Conservation (phyloP, 1,139 yeast species). For the Torulaspora pretoriensis region DNA sequence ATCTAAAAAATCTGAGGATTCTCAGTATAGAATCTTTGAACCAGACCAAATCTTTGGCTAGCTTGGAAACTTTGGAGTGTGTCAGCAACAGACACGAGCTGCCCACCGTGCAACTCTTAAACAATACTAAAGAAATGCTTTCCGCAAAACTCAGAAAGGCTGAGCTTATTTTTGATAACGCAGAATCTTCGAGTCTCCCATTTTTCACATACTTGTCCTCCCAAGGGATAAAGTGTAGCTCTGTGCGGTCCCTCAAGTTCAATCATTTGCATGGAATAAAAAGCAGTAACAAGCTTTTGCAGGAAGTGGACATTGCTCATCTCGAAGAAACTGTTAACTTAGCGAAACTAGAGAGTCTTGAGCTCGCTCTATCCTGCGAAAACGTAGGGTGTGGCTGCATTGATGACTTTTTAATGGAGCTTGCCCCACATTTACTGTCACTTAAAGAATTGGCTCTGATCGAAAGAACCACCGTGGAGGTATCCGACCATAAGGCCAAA, state of each 20-base stretch:
- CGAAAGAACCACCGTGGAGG: conserved; percentile 41
- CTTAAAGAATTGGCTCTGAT: conserved; percentile 44
- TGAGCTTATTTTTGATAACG: conserved; percentile 30
- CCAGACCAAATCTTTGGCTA: conserved; percentile 11
- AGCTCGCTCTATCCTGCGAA: conserved; percentile 46
- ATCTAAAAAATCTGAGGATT: conserved; percentile 19
- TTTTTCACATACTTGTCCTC: conserved; percentile 34
- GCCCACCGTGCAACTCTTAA: conserved; percentile 8
- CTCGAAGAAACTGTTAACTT: conserved; percentile 35
- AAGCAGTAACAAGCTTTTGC: conserved; percentile 36
- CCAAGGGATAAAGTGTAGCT: conserved; percentile 14
- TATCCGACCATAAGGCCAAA: conserved; percentile 46
- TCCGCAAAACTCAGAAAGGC: conserved; percentile 6
- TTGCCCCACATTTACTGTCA: conserved; percentile 32
- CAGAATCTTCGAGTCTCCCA: conserved; percentile 39
- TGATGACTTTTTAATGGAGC: conserved; percentile 37
- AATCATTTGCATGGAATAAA: conserved; percentile 43
- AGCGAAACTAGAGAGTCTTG: conserved; percentile 36
- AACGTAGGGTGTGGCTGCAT: conserved; percentile 45
- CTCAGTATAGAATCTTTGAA: conserved; percentile 16
- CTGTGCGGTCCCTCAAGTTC: conserved; percentile 35
- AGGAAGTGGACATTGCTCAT: conserved; percentile 31
- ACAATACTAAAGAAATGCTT: conserved; percentile 4
- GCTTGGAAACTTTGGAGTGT: conserved; percentile 15
- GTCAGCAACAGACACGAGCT: conserved; percentile 12